Base-by-base conservation (phyloP, 306 rosid species). In the Dalbergia oliveri region DNA sequence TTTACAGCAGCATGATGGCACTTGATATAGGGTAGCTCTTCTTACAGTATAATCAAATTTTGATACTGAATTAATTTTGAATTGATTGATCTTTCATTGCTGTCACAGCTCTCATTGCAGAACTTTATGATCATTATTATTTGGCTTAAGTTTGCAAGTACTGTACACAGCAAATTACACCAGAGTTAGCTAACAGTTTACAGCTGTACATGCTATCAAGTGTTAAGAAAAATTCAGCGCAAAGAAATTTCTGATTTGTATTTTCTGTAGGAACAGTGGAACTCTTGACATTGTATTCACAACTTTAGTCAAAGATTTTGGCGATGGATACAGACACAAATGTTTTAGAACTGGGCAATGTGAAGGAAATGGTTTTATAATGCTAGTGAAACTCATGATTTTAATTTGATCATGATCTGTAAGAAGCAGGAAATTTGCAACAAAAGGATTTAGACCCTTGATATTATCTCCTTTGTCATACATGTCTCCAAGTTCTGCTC, bases 391-490 rank as follows among this genome's bases (percentile, higher is more conserved):
- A 54, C 64, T 65, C 71, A 21, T 80, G 65, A 70, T 41, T n/a
- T 68, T 47, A 43, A 19, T 53, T 56, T 44, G 43, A 75, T 75
- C 81, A 67, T 16, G 39, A 26, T 50, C 5, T 76, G 51, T 37
- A 18, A 66, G 77, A 82, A 39, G 67, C 26, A 11, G 4, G 53
- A 47, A 47, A 13, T 47, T 69, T 18, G 44, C 41, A 41, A 54
- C 53, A 11, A 15, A 44, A 49, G 13, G 63, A 13, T 69, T 85
- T 62, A 85, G 53, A 86, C 90, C 65, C 88, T 85, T 6, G 92
- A 85, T 79, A 83, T 81, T 64, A 90, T 84, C 89, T 92, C 94
- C 83, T 88, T 87, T 37, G 84, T 66, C 54, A 59, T 61, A 51
- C 80, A 56, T 44, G 64, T 76, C 66, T 84, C 88, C 79, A 85